Evolutionary conservation across 495 filamentous ascomycete species (phyloP), one percentile per base, ranked within the genome.

Genomic region (Darksidea phi): DNA sequence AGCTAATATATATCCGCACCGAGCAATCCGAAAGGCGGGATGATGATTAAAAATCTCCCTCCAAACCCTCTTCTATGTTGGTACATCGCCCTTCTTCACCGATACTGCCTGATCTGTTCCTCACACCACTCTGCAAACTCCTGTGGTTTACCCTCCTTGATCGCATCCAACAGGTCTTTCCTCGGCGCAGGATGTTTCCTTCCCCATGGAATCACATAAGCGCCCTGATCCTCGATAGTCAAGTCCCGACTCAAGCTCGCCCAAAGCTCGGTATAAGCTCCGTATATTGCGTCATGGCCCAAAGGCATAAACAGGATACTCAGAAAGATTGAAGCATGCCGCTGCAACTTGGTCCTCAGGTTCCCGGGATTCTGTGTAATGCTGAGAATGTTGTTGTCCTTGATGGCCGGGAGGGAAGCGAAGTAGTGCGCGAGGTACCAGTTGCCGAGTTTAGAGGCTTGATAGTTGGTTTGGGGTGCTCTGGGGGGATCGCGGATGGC

Each of bases 231-330:
- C n/a, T 70, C 60, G 17, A 67, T 28, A 36, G 62, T 74, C n/a
- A 79, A 59, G 24, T 78, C 74, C 17, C 72, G 66, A 11, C 73
- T 77, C 47, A 79, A 64, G 2, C 72, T 76, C 15, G 76, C 76
- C 59, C 73, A 80, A 1, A 80, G 64, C 66, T 76, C 73, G 2
- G 77, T 77, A 48, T 79, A 79, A 0, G 76, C 78, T 5, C 77
- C 78, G 45, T 74, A 70, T 34, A 74, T 58, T 1, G 68, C 32
- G 13, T 28, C n/a, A 42, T 57, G 36, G 13, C 50, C 24, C 11
- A 66, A 23, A 1, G 21, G 17, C 6, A 18, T 51, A n/a, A 26
- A 56, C 17, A 42, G 32, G 2, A 24, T 18, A 5, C 50, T 36
- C n/a, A 34, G 7, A n/a, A 17, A 23, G 18, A 0, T 11, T 1